A percentile compares a stretch with the other conserved stretches of the same genome.
phyloP scores from a whole-genome alignment of 768 basidiomycete genomes.

The Boletus rufocinnamomeus region DNA sequence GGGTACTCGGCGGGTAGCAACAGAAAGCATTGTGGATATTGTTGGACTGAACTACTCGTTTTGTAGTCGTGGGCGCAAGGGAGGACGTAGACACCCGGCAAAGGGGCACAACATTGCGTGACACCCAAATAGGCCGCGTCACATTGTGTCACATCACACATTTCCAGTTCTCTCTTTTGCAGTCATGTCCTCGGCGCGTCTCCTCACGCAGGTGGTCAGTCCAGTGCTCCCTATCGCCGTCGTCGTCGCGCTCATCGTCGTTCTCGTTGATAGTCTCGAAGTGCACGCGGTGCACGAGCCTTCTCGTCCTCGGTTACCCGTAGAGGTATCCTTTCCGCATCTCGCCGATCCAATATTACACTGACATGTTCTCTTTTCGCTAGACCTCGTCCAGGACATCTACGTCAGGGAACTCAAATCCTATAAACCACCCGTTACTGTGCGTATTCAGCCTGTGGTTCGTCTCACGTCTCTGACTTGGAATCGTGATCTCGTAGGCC shows the following conservation, averaged over 20 bases:
- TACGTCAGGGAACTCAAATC: constrained; percentile 88
- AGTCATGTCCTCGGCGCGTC: constrained; percentile 58
- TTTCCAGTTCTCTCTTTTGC: constrained; percentile 42
- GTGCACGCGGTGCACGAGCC: constrained; percentile 52
- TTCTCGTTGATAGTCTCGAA: constrained; percentile 35
- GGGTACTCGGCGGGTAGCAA: constrained; percentile 42
- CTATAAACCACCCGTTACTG: constrained; percentile 77
- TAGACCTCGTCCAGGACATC: constrained; percentile 91
- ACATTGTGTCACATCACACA: constrained; percentile 46
- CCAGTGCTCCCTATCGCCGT: background rate
- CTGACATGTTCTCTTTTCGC: constrained; percentile 5
- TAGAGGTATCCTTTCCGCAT: constrained; percentile 53
- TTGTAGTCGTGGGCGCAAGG: background rate
- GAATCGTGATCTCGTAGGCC: constrained; percentile 49
- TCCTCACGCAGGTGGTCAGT: constrained; percentile 59
- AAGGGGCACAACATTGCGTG: constrained; percentile 14
- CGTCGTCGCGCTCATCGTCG: constrained; percentile 13
- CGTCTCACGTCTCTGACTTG: background rate
- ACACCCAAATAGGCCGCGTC: constrained; percentile 27
- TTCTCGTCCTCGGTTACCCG: constrained; percentile 64
- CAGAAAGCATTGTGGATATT: constrained; percentile 26
- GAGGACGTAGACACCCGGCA: background rate
- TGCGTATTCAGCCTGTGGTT: constrained; percentile 42
- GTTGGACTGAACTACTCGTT: background rate
- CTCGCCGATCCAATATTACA: constrained; percentile 24